phyloP scores from a whole-genome alignment of 345 rosid species.

The Arabis hirsuta region DNA sequence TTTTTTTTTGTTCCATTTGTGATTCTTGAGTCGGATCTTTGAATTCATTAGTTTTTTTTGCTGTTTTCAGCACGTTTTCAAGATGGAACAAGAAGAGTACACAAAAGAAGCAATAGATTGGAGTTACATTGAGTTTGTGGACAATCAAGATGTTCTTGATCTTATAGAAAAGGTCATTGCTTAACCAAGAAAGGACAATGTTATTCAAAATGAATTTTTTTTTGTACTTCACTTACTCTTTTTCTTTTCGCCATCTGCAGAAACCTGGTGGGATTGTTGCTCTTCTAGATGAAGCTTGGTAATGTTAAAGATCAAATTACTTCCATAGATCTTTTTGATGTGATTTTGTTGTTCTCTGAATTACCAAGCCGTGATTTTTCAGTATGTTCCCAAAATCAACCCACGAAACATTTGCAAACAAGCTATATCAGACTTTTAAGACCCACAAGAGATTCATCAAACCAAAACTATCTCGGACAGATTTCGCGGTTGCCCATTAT shows the following conservation, averaged over 20 bases:
- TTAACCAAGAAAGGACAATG: conserved; percentile 1
- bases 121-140: conserved; percentile 98
- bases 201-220: background rate
- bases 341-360: conserved; percentile 33
- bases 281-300: conserved; percentile 93
- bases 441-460: conserved; percentile 86
- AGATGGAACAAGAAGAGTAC: conserved; percentile 99
- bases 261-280: conserved; percentile 87
- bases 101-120: conserved; percentile 91
- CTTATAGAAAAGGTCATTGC: conserved; percentile 82
- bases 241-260: conserved; percentile 45
- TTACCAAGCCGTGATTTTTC: conserved; percentile 37
- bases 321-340: background rate
- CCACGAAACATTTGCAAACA: conserved; percentile 92
- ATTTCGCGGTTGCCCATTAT: conserved; percentile 86
- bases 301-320: conserved; percentile 25
- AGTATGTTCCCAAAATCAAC: conserved; percentile 99
- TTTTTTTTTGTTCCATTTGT: conserved; percentile 9
- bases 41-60: conserved; percentile 26
- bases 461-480: conserved; percentile 95
- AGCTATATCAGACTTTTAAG: conserved; percentile 95
- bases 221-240: background rate
- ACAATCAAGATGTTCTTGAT: conserved; percentile 95
- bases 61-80: conserved; percentile 83
- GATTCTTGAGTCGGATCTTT: conserved; percentile 10